Conservation (phyloP, 2,329 filamentous ascomycete genomes). For the Ophiosphaerella herpotricha region DNA sequence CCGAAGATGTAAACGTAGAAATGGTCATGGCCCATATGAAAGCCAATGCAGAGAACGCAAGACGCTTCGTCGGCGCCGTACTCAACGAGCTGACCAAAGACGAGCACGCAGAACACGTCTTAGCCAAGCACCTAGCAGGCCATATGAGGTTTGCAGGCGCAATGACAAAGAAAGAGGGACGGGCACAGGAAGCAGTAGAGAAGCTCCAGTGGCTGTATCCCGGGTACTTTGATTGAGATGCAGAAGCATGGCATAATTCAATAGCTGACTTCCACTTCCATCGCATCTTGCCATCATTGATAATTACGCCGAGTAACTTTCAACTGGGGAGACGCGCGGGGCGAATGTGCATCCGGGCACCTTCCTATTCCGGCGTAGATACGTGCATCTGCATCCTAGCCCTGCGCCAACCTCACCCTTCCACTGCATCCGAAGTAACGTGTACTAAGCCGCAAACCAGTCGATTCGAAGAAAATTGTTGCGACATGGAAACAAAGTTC, state of each 20-base stretch:
- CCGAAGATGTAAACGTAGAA: constrained; percentile 82
- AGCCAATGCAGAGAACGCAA: constrained; percentile 86
- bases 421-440: background rate
- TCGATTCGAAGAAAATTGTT: background rate
- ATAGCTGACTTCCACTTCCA: constrained; percentile 3
- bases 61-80: constrained; percentile 81
- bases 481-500: background rate
- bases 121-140: constrained; percentile 80
- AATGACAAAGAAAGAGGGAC: constrained; percentile 80
- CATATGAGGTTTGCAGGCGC: constrained; percentile 75
- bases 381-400: constrained; percentile 3
- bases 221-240: constrained; percentile 64
- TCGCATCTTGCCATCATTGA: constrained; percentile 24
- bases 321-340: constrained; percentile 5
- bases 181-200: constrained; percentile 74
- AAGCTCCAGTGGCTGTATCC: constrained; percentile 88
- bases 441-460: background rate
- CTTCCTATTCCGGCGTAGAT: constrained; percentile 23
- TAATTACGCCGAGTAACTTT: constrained; percentile 1
- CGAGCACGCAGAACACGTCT: constrained; percentile 74
- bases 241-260: background rate
- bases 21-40: constrained; percentile 98
- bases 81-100: constrained; percentile 82
- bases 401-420: background rate
- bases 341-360: constrained; percentile 11